Percentiles rank a stretch among this genome's conserved stretches.
phyloP scores from a whole-genome alignment of 2,329 filamentous ascomycete species.

The Curvularia lunata region DNA sequence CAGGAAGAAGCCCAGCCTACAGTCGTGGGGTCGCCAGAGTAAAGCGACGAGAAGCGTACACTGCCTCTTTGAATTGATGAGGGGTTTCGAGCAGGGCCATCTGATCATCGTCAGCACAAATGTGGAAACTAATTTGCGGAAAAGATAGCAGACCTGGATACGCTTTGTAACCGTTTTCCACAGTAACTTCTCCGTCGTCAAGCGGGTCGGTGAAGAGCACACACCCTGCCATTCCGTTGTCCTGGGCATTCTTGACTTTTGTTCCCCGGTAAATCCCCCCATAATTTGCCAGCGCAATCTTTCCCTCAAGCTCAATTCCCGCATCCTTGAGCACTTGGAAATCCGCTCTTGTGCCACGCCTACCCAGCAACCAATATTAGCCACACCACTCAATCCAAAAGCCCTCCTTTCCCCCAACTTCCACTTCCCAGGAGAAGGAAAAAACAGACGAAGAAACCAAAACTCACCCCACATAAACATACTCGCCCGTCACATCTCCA shows the following conservation, averaged over 20 bases:
- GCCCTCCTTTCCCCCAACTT: too few species aligned
- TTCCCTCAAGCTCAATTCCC: slow-evolving; percentile 54
- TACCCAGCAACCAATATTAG: slow-evolving; percentile 1
- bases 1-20: slow-evolving; percentile 80
- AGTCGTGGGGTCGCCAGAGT: slow-evolving; percentile 53
- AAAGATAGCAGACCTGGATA: slow-evolving; percentile 45
- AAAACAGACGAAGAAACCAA: too few species aligned
- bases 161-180: slow-evolving; percentile 46
- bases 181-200: slow-evolving; percentile 53
- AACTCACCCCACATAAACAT: slow-evolving; percentile 53
- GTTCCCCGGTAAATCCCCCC: slow-evolving; percentile 55
- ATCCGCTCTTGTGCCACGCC: slow-evolving; percentile 51
- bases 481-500: slow-evolving; percentile 55
- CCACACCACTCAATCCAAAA: not conserved
- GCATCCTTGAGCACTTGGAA: slow-evolving; percentile 51
- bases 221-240: slow-evolving; percentile 52
- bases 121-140: too few species aligned
- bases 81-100: slow-evolving; percentile 54
- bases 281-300: slow-evolving; percentile 56
- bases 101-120: slow-evolving; percentile 11
- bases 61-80: slow-evolving; percentile 55
- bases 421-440: not conserved
- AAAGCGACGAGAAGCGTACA: slow-evolving; percentile 66
- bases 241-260: slow-evolving; percentile 58
- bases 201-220: slow-evolving; percentile 55